These are phyloP conservation scores for Phaeodactylum tricornutum DNA, from an alignment of 108 stramenopile species.

Conservation along the genomic window DNA sequence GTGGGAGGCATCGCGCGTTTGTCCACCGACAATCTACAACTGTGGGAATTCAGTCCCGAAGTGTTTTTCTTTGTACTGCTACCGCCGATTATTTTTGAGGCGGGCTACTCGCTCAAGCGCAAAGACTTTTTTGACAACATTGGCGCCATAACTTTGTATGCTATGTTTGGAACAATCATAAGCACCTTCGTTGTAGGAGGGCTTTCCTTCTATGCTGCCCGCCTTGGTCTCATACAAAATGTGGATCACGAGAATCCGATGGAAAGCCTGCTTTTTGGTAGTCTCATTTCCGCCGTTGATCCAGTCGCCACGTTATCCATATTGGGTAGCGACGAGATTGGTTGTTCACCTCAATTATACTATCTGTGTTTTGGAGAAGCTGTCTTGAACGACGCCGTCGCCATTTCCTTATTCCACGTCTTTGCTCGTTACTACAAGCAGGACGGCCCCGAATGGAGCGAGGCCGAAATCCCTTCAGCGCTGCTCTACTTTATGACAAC, in stretches of 20 bases:
- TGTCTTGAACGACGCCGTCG: slow-evolving; percentile 97
- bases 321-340: slow-evolving; percentile 79
- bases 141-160: slow-evolving; percentile 85
- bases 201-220: slow-evolving; percentile 60
- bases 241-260: slow-evolving; percentile 86
- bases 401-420: slow-evolving; percentile 94
- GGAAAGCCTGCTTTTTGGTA: slow-evolving; percentile 92
- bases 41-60: slow-evolving; percentile 81
- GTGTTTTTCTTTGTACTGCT: slow-evolving; percentile 94
- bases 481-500: slow-evolving; percentile 61
- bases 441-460: slow-evolving; percentile 53
- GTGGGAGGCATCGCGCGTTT: slow-evolving; percentile 70
- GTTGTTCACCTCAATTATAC: slow-evolving; percentile 90
- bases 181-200: slow-evolving; percentile 91
- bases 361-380: slow-evolving; percentile 94
- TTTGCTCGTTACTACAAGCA: slow-evolving; percentile 78
- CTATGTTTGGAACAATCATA: slow-evolving; percentile 89
- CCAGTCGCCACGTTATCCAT: slow-evolving; percentile 95
- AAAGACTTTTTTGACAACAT: slow-evolving; percentile 93
- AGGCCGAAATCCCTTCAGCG: slow-evolving; percentile 55
- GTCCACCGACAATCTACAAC: slow-evolving; percentile 39
- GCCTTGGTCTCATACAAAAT: slow-evolving; percentile 49
- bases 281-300: slow-evolving; percentile 92
- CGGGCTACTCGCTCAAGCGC: slow-evolving; percentile 84
- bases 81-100: slow-evolving; percentile 98